Evolutionary conservation across 176 grass and related monocot species (phyloP).

Genomic region (Zea mays): Zm-B73-REFERENCE-NAM-5.0 NC_050098.1:108970001-108970500

Average conservation of each 20-base stretch:
- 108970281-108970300: constrained; percentile 61
- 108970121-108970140: neutral
- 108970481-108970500: neutral
- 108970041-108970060: constrained; percentile 82
- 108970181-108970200: neutral
- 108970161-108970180: constrained; percentile 3
- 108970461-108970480: neutral
- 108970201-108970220: constrained; percentile 13
- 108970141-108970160: constrained; percentile 21
- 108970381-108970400: constrained; percentile 5
- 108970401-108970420: neutral
- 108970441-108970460: neutral
- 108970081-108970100: constrained; percentile 85
- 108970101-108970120: constrained; percentile 74
- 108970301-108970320: constrained; percentile 77
- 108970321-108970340: constrained; percentile 89
- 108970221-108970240: constrained; percentile 32
- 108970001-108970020: neutral
- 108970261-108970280: constrained; percentile 79
- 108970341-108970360: neutral
- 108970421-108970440: neutral
- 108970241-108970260: constrained; percentile 88
- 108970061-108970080: constrained; percentile 67
- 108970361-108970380: neutral
- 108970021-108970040: constrained; percentile 72